Base-by-base conservation (phyloP, 2,329 filamentous ascomycete species). In the Diaporthe ilicicola region DNA sequence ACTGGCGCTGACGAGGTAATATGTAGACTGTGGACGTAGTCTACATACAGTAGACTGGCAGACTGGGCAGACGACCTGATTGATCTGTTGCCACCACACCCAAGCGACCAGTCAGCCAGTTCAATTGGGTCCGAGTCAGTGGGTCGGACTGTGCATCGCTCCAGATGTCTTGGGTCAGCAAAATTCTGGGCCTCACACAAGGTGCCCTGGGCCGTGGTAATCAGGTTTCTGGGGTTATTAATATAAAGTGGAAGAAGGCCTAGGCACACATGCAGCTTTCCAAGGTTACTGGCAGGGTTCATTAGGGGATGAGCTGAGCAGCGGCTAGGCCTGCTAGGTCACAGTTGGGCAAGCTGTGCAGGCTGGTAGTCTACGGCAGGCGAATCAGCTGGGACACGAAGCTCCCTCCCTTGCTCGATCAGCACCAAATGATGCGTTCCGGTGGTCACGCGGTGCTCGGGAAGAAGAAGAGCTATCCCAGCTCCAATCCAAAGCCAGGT, bases 1-100 rank as follows among this genome's bases (percentile, higher is more conserved):
- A 62, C 59, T 62, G 59, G 59, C 34, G 59, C 59, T 62, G 59
- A 62, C 59, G 59, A 44, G 59, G 27, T 62, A 48, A 48, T 62
- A 48, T 62, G 42, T 48, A 50, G 59, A 27, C 22, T n/a, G 34
- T 48, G 59, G 27, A 29, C 59, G 42, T 22, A 34, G 24, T 22
- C 34, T 17, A n/a, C 29, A 10, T 2, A 34, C 32, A 34, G 32
- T 34, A 34, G 32, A 34, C 32, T 5, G 9, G 32, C 4, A 5
- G 32, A 4, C 4, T 34, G 6, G 55, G 13, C 27, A 29, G 55
- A 37, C n/a, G 24, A 29, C n/a, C n/a, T n/a, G n/a, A 24, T 15
- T 59, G 55, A 42, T 27, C 15, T 59, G 55, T n/a, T 59, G 22
- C 37, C 55, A 29, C 37, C 37, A 44, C 37, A 44, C 19, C 24